Evolutionary conservation across 257 asterid species (phyloP), one percentile per base, ranked within the genome.

Genomic region (Solanum bulbocastanum): DNA sequence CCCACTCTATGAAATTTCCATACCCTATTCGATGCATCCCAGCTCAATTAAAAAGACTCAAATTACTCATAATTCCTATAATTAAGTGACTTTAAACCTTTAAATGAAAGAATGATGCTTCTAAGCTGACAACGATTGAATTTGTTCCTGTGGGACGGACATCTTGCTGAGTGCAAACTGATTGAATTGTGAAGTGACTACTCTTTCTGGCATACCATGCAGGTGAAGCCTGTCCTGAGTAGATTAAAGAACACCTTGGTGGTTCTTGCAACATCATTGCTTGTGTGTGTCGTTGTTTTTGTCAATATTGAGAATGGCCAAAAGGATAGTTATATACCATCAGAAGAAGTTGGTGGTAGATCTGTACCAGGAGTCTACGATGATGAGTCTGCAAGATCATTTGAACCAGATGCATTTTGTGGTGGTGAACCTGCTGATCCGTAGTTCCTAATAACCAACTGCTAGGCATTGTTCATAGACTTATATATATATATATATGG

Each of bases 391-490:
- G 99, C 98, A 23, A 92, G 98, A 88, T 87, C 92, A 60, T 95
- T 96, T 69, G 99, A 96, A 92, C 97, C 97, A 9, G 98, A 93
- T 87, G 97, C 97, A 68, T 96, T 96, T 86, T 94, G 98, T 44
- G 98, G 98, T 44, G 98, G 99, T 25, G 98, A 94, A 87, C 86
- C 98, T 6, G 90, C 82, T 44, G 4, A 82, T 86, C 87, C 87
- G 66, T 90, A 72, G 87, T 49, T 82, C 40, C 6, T 85, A 23
- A 44, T 37, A 56, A 56, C 65, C 65, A 88, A 18, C 69, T 40
- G 35, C 49, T 74, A 14, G 37, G 7, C 83, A 71, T 71, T 86
- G 66, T 49, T 86, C 42, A 86, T 42, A 2, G 12, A 86, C 10
- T 86, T 86, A 32, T 86, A 37, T 86, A 86, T 86, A n/a, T n/a